Evolutionary conservation across 2,329 filamentous ascomycete species (phyloP).

Genomic region (Diaporthe helianthi): DNA sequence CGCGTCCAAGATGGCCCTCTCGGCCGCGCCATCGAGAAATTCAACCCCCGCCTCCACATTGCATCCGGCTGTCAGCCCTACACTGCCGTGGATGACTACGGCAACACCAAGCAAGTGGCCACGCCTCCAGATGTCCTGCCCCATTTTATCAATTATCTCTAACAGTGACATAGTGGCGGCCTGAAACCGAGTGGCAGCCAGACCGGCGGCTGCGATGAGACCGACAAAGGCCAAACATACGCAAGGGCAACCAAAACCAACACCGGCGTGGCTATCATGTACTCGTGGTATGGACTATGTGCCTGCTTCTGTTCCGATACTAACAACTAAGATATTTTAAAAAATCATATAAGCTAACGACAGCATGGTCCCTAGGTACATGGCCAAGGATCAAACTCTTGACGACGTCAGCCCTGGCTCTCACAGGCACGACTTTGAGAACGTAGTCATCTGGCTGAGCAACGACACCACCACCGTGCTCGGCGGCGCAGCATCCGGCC

Average conservation of each 20-base stretch:
- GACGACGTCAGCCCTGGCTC: slow-evolving; percentile 40
- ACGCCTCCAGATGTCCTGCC: background rate
- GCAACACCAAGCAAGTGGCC: slow-evolving; percentile 32
- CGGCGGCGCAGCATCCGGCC: slow-evolving; percentile 46
- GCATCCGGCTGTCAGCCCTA: slow-evolving; percentile 39
- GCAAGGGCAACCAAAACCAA: slow-evolving; percentile 41
- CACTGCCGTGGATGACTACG: slow-evolving; percentile 36
- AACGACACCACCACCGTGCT: slow-evolving; percentile 41
- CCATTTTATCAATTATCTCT: background rate
- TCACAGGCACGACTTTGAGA: slow-evolving; percentile 50
- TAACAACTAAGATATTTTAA: no score
- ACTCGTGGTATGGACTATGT: slow-evolving; percentile 51
- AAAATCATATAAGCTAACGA: no score
- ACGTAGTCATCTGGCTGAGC: slow-evolving; percentile 43
- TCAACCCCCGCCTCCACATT: slow-evolving; percentile 39
- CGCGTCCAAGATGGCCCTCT: slow-evolving; percentile 36
- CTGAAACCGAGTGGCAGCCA: slow-evolving; percentile 42
- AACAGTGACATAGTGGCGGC: slow-evolving; percentile 41
- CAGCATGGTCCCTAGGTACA: no score
- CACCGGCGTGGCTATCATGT: slow-evolving; percentile 46
- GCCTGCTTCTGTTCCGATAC: no score
- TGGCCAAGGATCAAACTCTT: slow-evolving; percentile 51
- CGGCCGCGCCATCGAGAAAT: slow-evolving; percentile 35
- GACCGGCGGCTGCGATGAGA: slow-evolving; percentile 41
- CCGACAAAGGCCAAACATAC: slow-evolving; percentile 46